Evolutionary conservation across 441 rosid genomes (phyloP).

Genomic region (Erodium texanum): DNA sequence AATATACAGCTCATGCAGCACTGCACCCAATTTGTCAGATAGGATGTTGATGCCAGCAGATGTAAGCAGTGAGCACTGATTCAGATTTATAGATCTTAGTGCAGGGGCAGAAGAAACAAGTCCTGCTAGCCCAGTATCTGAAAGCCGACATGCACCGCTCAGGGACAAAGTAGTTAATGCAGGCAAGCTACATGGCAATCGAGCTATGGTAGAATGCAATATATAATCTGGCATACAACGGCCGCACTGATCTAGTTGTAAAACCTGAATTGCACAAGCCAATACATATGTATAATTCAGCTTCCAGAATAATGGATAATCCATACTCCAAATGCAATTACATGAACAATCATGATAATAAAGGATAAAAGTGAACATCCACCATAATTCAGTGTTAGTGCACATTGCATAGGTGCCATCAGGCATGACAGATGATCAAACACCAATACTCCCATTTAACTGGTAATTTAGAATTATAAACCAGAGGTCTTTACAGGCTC

Average conservation of each 20-base stretch:
- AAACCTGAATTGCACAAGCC: constrained; percentile 45
- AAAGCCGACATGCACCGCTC: constrained; percentile 70
- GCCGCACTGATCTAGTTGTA: constrained; percentile 83
- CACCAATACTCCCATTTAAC: constrained; percentile 1
- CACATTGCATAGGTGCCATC: neutral
- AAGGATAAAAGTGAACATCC: neutral
- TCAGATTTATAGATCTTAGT: constrained; percentile 60
- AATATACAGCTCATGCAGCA: constrained; percentile 59
- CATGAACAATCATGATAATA: neutral
- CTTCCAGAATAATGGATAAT: neutral
- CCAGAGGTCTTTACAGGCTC: too few species aligned
- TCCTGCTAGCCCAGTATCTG: constrained; percentile 58
- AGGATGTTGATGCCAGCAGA: constrained; percentile 44
- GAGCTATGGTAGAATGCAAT: constrained; percentile 43
- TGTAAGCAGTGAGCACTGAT: constrained; percentile 75
- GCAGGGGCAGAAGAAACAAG: constrained; percentile 59
- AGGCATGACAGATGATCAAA: neutral
- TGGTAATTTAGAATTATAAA: too few species aligned
- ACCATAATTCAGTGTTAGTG: neutral
- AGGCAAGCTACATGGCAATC: constrained; percentile 47
- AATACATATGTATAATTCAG: neutral
- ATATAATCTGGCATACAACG: constrained; percentile 68
- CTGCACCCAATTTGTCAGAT: constrained; percentile 48
- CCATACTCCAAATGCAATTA: neutral
- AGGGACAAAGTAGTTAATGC: constrained; percentile 53